These are phyloP conservation scores for Populus ilicifolia DNA, from an alignment of 345 rosid species.

Conservation along the genomic window DNA sequence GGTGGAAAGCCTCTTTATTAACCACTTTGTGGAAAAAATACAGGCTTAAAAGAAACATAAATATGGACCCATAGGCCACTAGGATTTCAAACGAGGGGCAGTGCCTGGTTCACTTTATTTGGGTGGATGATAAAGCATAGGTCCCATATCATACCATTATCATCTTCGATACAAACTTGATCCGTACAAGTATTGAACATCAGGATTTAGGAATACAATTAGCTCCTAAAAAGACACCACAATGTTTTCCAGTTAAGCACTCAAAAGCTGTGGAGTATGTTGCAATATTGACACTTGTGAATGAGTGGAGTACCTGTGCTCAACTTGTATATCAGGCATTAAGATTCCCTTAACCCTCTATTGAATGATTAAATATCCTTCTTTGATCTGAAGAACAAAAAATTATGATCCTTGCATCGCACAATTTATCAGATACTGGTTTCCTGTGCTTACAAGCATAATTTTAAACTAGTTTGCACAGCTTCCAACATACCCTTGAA, in stretches of 20 bases:
- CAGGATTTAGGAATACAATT: conserved; percentile 6
- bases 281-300: conserved; percentile 3
- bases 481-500: background rate
- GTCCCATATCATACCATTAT: conserved; percentile 30
- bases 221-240: conserved; percentile 5
- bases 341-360: background rate
- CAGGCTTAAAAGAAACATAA: conserved; percentile 22
- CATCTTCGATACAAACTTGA: conserved; percentile 13
- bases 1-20: conserved; percentile 24
- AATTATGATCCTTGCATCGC: background rate
- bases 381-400: background rate
- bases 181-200: conserved; percentile 14
- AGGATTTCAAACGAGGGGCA: conserved; percentile 26
- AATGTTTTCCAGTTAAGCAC: background rate
- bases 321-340: conserved; percentile 1
- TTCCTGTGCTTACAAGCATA: background rate
- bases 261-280: background rate
- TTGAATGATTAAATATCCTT: background rate
- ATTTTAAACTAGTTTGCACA: background rate
- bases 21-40: conserved; percentile 24
- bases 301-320: background rate
- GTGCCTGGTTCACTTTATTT: conserved; percentile 31
- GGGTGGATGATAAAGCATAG: conserved; percentile 49
- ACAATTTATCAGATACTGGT: background rate
- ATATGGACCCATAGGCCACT: conserved; percentile 48